A percentile compares a stretch with the other conserved stretches of the same genome.
Evolutionary conservation across 108 stramenopile genomes (phyloP).

Genomic region (Chaetoceros muelleri): DNA sequence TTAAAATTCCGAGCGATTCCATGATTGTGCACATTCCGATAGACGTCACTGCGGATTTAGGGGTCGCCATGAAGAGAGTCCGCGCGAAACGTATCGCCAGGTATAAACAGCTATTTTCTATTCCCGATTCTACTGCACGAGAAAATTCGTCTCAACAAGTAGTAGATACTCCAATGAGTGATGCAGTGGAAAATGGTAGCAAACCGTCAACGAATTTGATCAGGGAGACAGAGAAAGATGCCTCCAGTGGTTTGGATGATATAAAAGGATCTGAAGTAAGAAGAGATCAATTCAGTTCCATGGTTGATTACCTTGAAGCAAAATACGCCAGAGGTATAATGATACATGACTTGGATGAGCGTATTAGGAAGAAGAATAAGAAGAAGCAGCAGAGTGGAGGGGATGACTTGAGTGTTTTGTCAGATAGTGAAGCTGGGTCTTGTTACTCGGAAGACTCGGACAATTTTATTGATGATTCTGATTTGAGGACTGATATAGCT

Average conservation of each 20-base stretch:
- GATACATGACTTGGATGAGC: slow-evolving; percentile 44
- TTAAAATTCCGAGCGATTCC: too few relatives aligned
- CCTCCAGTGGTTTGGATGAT: not conserved
- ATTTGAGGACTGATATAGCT: slow-evolving; percentile 58
- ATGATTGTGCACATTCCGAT: slow-evolving; percentile 61
- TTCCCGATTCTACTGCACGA: slow-evolving; percentile 10
- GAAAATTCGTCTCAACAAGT: not conserved
- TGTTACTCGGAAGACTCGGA: not conserved
- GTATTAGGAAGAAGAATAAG: slow-evolving; percentile 11
- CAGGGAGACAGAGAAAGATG: not conserved
- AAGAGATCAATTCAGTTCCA: slow-evolving; percentile 42
- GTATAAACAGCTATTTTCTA: slow-evolving; percentile 31
- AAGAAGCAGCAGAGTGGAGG: slow-evolving; percentile 6
- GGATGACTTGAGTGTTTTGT: slow-evolving; percentile 13
- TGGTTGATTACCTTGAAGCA: slow-evolving; percentile 79
- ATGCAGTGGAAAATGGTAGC: not conserved
- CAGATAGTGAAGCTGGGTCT: slow-evolving; percentile 1
- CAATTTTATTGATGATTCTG: slow-evolving; percentile 68
- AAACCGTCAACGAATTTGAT: not conserved
- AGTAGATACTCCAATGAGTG: not conserved
- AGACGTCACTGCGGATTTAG: slow-evolving; percentile 63
- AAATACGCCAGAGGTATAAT: slow-evolving; percentile 78
- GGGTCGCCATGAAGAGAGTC: slow-evolving; percentile 54
- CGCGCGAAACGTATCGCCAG: slow-evolving; percentile 38
- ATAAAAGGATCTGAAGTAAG: not conserved